Base-by-base conservation (phyloP, 106 monocot species). In the Alisma plantagoaquatica region DNA sequence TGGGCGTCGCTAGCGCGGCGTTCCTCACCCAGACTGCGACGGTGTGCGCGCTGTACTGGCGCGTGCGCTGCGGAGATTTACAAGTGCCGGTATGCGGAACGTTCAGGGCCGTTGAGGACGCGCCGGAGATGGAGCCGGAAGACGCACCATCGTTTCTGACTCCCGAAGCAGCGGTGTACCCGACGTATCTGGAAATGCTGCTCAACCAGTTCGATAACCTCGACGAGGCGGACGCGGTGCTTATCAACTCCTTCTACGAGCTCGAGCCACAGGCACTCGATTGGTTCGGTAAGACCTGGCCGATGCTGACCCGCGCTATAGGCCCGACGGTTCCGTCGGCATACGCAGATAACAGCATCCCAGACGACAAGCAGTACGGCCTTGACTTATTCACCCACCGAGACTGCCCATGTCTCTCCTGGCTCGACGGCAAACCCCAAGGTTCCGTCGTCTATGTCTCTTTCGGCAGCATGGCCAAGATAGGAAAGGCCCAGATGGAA, bases 401-500 rank as follows among this genome's bases (percentile, higher is more conserved):
- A 16, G 9, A 47, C 8, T 25, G n/a, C 8, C 33, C 49, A 0
- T 75, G 67, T 63, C 48, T 44, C 46, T 11, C 6, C 5, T 81
- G 80, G 80, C 67, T 81, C 16, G 75, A 68, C 53, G n/a, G 33
- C 15, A 53, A 75, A 26, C 24, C 56, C 1, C 11, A 47, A 0
- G 23, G 31, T 29, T 68, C 75, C 1, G 67, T 75, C 17, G 62
- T 75, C 42, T 75, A 71, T 29, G 58, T 60, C 18, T 67, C 75
- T 14, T 75, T 67, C 29, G 75, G 80, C 7, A 80, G 70, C 38
- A 16, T 80, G 3, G 46, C 58, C 3, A 6, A 11, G 22, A 27
- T 56, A 3, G 11, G 47, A 3, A 1, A 41, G 0, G 59, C 43
- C 10, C 59, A 71, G 57, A 70, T 59, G 52, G 41, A 25, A 2